Conservation (phyloP, 139 green algal species). For the Pseudopediastrum boryanum region DNA sequence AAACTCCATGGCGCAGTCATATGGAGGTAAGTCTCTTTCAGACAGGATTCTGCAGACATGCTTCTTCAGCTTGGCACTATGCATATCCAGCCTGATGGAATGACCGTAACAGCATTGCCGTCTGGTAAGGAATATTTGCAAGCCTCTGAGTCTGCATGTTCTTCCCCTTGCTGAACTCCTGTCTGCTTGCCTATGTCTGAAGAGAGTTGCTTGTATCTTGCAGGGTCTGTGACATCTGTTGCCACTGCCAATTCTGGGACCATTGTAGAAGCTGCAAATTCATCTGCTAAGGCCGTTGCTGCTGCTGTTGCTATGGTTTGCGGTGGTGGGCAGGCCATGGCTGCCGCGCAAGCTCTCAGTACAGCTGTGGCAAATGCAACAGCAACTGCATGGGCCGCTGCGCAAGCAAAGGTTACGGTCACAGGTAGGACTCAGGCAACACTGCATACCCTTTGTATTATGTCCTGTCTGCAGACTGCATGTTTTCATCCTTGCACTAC, state of each 20-base stretch:
- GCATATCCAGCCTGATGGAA: too few species aligned
- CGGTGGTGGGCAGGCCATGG: background rate
- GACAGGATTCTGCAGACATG: too few species aligned
- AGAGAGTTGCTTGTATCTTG: background rate
- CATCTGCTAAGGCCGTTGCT: constrained; percentile 9
- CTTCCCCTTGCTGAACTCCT: too few species aligned
- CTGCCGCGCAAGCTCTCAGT: background rate
- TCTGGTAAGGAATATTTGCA: too few species aligned
- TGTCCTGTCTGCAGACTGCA: background rate
- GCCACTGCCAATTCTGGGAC: constrained; percentile 17
- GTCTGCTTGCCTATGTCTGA: too few species aligned
- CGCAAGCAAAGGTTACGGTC: constrained; percentile 10
- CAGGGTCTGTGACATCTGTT: constrained; percentile 30
- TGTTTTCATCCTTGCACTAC: background rate
- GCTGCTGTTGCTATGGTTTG: background rate
- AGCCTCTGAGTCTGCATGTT: too few species aligned
- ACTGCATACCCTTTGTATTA: background rate
- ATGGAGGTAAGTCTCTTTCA: too few species aligned
- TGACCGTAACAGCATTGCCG: too few species aligned
- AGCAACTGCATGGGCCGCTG: background rate
- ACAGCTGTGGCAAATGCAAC: constrained; percentile 12
- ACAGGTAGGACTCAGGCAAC: too few species aligned
- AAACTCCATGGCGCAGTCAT: too few species aligned
- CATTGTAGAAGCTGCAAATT: background rate
- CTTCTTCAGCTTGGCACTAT: too few species aligned